Evolutionary conservation across 176 grass and related monocot genomes (phyloP).

Genomic region (Luzula sylvatica): DNA sequence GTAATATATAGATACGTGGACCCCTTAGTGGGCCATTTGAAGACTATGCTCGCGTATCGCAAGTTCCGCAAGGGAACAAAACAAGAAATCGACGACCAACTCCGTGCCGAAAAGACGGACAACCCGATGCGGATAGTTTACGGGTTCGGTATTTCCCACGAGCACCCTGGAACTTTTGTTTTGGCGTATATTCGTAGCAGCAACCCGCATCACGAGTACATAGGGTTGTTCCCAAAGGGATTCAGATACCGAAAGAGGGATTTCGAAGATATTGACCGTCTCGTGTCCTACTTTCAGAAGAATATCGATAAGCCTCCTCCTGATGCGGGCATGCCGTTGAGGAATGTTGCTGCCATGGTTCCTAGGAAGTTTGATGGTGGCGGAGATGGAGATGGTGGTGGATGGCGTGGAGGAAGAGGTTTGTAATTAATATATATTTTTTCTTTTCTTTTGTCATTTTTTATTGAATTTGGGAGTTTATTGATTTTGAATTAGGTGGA

Average conservation of each 20-base stretch:
- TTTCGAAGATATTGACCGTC: conserved; percentile 74
- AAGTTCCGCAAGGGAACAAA: conserved; percentile 88
- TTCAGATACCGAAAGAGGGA: conserved; percentile 85
- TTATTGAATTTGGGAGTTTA: not conserved
- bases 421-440: not conserved
- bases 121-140: conserved; percentile 94
- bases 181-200: conserved; percentile 84
- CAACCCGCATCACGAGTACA: conserved; percentile 95
- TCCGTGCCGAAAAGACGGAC: conserved; percentile 64
- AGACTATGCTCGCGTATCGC: conserved; percentile 74
- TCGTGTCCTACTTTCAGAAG: conserved; percentile 87
- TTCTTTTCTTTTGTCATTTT: not conserved
- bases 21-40: conserved; percentile 74
- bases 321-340: conserved; percentile 42
- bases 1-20: conserved; percentile 96
- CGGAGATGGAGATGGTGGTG: conserved; percentile 39
- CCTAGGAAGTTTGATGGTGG: conserved; percentile 58
- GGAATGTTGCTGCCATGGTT: conserved; percentile 74
- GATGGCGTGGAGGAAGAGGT: conserved; percentile 52
- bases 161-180: conserved; percentile 89
- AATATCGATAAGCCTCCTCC: conserved; percentile 84
- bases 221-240: conserved; percentile 88
- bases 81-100: conserved; percentile 62
- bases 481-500: conserved; percentile 36
- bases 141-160: conserved; percentile 76